Percentiles rank a stretch among this genome's conserved stretches.
Evolutionary conservation across 768 basidiomycete genomes (phyloP).

Genomic region (Boletus edulis): DNA sequence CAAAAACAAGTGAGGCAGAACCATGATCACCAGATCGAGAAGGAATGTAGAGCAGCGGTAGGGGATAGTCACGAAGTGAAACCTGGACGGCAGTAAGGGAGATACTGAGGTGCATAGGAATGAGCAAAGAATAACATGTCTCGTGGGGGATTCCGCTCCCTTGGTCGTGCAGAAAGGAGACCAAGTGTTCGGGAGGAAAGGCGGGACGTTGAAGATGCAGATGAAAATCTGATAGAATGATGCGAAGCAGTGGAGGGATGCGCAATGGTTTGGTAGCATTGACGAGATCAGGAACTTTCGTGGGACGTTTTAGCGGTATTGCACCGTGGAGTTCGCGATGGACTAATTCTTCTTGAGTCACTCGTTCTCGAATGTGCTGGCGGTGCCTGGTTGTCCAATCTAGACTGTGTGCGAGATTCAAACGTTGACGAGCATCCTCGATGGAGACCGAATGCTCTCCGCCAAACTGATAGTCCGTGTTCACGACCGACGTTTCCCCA

Average conservation of each 20-base stretch:
- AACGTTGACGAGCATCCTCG: slow-evolving; percentile 65
- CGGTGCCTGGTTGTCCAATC: slow-evolving; percentile 67
- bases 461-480: slow-evolving; percentile 62
- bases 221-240: slow-evolving; percentile 55
- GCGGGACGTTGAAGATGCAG: slow-evolving; percentile 58
- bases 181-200: slow-evolving; percentile 51
- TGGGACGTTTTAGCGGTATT: slow-evolving; percentile 27
- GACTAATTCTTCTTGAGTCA: slow-evolving; percentile 47
- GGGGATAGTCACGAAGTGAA: slow-evolving; percentile 82
- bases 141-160: slow-evolving; percentile 68
- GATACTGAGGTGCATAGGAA: slow-evolving; percentile 80
- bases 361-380: slow-evolving; percentile 45
- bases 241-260: slow-evolving; percentile 69
- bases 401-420: slow-evolving; percentile 66
- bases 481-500: slow-evolving; percentile 33
- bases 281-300: slow-evolving; percentile 45
- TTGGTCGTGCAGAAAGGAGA: slow-evolving; percentile 63
- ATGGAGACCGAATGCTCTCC: slow-evolving; percentile 64
- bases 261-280: slow-evolving; percentile 32
- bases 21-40: slow-evolving; percentile 34
- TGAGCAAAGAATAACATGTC: slow-evolving; percentile 72
- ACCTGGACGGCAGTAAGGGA: slow-evolving; percentile 57
- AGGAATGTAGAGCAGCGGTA: slow-evolving; percentile 80
- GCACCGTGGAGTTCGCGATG: slow-evolving; percentile 45
- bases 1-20: slow-evolving; percentile 56